A percentile compares a stretch with the other conserved stretches of the same genome.
Evolutionary conservation across 2,329 filamentous ascomycete species (phyloP).

Genomic region (Penicillium corylophilum): DNA sequence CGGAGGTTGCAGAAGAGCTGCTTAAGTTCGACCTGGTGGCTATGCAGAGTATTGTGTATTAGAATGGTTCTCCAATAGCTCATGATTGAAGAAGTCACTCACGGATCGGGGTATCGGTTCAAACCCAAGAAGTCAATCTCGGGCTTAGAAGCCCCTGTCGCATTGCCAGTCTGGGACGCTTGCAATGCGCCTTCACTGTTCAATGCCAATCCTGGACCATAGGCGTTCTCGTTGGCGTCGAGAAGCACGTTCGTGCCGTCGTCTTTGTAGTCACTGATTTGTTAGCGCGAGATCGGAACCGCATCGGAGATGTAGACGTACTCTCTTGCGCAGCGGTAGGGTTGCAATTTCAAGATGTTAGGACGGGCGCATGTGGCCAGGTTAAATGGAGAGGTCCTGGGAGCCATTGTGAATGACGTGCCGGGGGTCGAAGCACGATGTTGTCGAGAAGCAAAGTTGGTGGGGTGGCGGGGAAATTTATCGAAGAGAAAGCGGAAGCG

Average conservation of each 20-base stretch:
- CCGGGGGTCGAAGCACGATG: background rate
- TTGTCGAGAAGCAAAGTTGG: slow-evolving; percentile 11
- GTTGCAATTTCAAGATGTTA: slow-evolving; percentile 74
- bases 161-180: slow-evolving; percentile 42
- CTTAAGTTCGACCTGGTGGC: slow-evolving; percentile 83
- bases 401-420: slow-evolving; percentile 33
- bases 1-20: slow-evolving; percentile 81
- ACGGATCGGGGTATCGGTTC: slow-evolving; percentile 91
- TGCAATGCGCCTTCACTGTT: slow-evolving; percentile 49
- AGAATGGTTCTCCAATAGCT: background rate
- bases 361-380: slow-evolving; percentile 71
- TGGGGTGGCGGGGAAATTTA: slow-evolving; percentile 23
- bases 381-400: slow-evolving; percentile 60
- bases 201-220: slow-evolving; percentile 72
- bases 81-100: slow-evolving; percentile 23
- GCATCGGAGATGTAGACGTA: slow-evolving; percentile 45
- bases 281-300: slow-evolving; percentile 22
- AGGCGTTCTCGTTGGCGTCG: slow-evolving; percentile 97
- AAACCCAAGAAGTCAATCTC: slow-evolving; percentile 76
- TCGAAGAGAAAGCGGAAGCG: slow-evolving; percentile 13
- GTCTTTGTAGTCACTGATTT: slow-evolving; percentile 90
- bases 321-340: slow-evolving; percentile 81
- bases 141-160: slow-evolving; percentile 47
- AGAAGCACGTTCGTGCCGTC: slow-evolving; percentile 93
- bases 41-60: slow-evolving; percentile 23